Base-by-base conservation (phyloP, 345 rosid genomes). In the Tarenaya hassleriana region DNA sequence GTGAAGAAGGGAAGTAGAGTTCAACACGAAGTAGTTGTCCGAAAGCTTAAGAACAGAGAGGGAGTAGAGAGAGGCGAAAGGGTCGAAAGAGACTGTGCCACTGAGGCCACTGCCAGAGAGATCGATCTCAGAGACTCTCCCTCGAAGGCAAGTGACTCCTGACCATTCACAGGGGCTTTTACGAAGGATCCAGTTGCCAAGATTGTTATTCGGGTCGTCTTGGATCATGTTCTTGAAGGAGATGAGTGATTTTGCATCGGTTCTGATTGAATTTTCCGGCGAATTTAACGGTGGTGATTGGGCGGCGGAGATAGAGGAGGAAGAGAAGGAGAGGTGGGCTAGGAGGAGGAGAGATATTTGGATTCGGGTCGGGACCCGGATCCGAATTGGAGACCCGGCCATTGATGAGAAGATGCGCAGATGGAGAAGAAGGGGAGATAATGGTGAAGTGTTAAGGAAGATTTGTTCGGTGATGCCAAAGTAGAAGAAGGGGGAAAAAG, bases 121-220 rank as follows among this genome's bases (percentile, higher is more conserved):
- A 59, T 91, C 81, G 32, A 91, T 76, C 63, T 75, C 81, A 13
- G 78, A 70, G 53, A 73, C 80, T 67, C 98, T 76, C 47, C 86
- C 80, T 15, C 79, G 54, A 16, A 61, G 49, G 75, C 98, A 91
- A 34, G 86, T 73, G 47, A 87, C 75, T 38, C 98, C 98, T 58
- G 75, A 73, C 76, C 83, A 91, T 56, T 47, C 48, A 66, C 98
- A 87, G 16, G 88, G 88, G 18, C 62, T 71, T 44, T 62, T 74
- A 10, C 61, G 46, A 8, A 72, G 70, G 40, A 67, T 14, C 98
- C 98, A 91, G 0, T 66, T 69, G 6, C 86, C 79, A 10, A 91
- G 66, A 37, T 62, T 77, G 59, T 74, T 75, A 47, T 72, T 76
- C 0, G 88, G 88, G 75, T 87, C 96, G 5, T 72, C 65, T 39